Percentiles rank a stretch among this genome's conserved stretches.
phyloP scores from a whole-genome alignment of 139 green algal species.

The Nannochloris sp. region DNA sequence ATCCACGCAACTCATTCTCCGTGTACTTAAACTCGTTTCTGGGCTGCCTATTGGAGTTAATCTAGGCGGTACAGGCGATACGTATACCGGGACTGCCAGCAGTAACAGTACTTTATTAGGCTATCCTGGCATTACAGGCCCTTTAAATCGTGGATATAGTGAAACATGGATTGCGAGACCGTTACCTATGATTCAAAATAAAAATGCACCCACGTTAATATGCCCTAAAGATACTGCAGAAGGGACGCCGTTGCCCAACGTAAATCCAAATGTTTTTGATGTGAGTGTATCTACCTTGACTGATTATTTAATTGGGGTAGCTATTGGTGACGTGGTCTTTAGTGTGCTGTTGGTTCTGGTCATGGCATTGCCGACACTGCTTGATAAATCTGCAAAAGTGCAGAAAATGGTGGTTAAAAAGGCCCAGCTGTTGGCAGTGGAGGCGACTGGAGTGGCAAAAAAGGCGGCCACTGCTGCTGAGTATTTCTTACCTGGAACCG shows the following conservation, averaged over 20 bases:
- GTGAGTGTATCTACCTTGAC: background rate
- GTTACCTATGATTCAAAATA: background rate
- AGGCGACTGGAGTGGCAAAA: no score
- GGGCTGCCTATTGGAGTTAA: background rate
- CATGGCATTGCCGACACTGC: background rate
- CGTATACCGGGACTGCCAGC: background rate
- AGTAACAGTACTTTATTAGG: background rate
- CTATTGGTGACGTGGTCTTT: background rate
- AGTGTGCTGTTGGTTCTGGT: background rate
- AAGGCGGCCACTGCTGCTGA: no score
- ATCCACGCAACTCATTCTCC: background rate
- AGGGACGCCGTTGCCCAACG: background rate
- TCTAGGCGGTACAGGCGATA: background rate
- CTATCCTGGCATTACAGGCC: background rate
- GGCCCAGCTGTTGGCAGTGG: no score
- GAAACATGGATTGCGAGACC: conserved; percentile 3
- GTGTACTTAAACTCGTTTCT: background rate
- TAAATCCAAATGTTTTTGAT: background rate
- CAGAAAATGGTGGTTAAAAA: background rate
- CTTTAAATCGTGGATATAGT: conserved; percentile 3
- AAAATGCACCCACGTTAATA: background rate
- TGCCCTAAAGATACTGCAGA: background rate
- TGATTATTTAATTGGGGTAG: background rate
- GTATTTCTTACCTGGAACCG: no score
- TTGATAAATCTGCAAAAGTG: background rate